These are phyloP conservation scores for Podaxis sp. DNA, from an alignment of 768 basidiomycete species.

Conservation along the genomic window DNA sequence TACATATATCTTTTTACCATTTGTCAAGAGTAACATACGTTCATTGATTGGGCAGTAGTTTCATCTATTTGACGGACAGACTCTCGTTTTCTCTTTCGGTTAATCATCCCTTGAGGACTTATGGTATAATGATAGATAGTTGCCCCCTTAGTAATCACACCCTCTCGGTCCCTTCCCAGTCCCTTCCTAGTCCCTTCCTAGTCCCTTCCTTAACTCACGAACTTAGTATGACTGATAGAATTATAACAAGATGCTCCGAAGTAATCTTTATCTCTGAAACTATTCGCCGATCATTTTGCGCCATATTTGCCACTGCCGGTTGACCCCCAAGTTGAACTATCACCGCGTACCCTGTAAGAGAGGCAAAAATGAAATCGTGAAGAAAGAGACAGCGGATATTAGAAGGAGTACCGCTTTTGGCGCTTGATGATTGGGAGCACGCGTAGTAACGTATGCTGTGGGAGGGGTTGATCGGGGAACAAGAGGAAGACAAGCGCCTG, in stretches of 20 bases:
- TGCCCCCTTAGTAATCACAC: neutral
- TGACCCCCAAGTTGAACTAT: neutral
- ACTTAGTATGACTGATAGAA: neutral
- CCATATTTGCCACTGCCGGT: neutral
- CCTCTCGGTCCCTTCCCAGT: neutral
- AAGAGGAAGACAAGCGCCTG: neutral
- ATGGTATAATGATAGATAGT: neutral
- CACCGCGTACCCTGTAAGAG: neutral
- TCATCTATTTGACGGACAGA: neutral
- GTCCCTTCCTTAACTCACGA: neutral
- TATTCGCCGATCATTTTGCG: neutral
- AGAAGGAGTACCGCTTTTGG: neutral
- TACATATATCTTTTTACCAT: neutral
- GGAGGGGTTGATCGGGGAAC: neutral
- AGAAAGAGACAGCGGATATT: neutral
- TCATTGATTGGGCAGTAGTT: conserved; percentile 2
- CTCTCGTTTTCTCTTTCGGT: neutral
- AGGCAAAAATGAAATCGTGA: neutral
- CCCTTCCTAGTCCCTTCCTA: neutral
- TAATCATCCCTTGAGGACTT: neutral
- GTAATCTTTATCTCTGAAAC: neutral
- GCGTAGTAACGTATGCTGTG: neutral
- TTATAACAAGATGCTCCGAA: neutral
- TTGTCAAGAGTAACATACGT: conserved; percentile 6
- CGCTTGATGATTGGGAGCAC: neutral